These are phyloP conservation scores for Coemansia sp. DNA, from an alignment of 192 early-diverging fungal genomes.

Conservation along the genomic window DNA sequence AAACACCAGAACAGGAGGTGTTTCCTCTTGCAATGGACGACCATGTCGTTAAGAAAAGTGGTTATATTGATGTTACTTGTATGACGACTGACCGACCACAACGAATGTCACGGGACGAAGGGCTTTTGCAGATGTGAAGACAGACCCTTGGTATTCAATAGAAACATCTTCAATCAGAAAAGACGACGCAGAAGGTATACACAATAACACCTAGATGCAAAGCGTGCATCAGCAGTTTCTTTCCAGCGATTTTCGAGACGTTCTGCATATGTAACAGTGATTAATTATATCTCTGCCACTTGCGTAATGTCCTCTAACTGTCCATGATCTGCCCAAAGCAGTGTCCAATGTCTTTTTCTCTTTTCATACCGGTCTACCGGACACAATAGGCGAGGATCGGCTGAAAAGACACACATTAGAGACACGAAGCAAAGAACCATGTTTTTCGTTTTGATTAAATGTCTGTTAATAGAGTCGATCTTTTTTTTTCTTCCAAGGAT, in stretches of 20 bases:
- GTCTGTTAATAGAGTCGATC: neutral
- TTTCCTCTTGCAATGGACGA: too few species aligned
- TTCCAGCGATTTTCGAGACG: neutral
- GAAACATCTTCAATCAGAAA: too few species aligned
- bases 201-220: neutral
- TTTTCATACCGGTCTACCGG: neutral
- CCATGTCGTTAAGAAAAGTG: neutral
- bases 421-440: neutral
- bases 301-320: neutral
- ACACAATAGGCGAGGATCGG: neutral
- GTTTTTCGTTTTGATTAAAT: neutral
- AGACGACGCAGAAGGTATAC: too few species aligned
- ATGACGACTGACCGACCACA: neutral
- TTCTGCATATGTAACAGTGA: conserved; percentile 2
- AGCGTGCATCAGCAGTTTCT: neutral
- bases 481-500: neutral
- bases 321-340: too few species aligned
- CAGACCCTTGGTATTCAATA: neutral
- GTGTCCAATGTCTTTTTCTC: neutral
- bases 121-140: neutral
- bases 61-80: conserved; percentile 1
- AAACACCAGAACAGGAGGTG: too few species aligned
- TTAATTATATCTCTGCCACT: neutral
- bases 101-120: neutral
- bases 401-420: neutral